Evolutionary conservation across 2,329 filamentous ascomycete genomes (phyloP), one percentile per base, ranked within the genome.

Genomic region (Xylariaceae sp.): DNA sequence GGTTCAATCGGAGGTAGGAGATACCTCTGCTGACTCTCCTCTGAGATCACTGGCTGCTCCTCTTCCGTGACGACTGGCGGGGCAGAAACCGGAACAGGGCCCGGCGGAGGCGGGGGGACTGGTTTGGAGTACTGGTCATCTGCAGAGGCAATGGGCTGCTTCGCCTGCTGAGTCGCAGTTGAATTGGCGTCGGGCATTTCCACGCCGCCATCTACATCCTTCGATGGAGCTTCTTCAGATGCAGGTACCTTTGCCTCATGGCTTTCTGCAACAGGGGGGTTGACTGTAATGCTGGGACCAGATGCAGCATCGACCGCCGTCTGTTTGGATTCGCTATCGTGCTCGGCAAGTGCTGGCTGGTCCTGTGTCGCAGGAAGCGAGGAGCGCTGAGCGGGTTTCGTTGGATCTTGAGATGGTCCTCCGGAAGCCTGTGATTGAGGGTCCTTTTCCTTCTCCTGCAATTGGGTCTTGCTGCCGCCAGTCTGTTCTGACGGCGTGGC

Each of bases 1-100:
- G 86, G 80, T 25, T 79, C 70, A 45, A 90, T 75, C 1, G 89
- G 80, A n/a, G 88, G 88, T 35, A 98, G 65, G 22, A 98, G 68
- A 63, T 75, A 86, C 51, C 80, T 79, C 45, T 75, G 76, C 31
- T 68, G 63, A 29, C 51, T 37, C 60, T 63, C 62, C 16, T 63
- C 62, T 6, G 61, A 59, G 31, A 72, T 68, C 33, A 70, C 55
- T 40, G 61, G 44, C 45, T 59, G 54, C 37, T 59, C 57, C 21
- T 65, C 60, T 35, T 66, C 56, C 36, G 52, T 55, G 17, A 56
- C 46, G 11, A 27, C 26, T 3, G 61, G 51, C 21, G 52, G 44
- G 26, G 47, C 49, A 15, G 52, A 45, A 17, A 58, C 52, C 6
- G 67, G 63, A 17, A 61, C 54, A 6, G 67, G 63, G 7, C 58